These are phyloP conservation scores for Leishmania guyanensis DNA, from an alignment of 208 protist genomes.

Conservation along the genomic window DNA sequence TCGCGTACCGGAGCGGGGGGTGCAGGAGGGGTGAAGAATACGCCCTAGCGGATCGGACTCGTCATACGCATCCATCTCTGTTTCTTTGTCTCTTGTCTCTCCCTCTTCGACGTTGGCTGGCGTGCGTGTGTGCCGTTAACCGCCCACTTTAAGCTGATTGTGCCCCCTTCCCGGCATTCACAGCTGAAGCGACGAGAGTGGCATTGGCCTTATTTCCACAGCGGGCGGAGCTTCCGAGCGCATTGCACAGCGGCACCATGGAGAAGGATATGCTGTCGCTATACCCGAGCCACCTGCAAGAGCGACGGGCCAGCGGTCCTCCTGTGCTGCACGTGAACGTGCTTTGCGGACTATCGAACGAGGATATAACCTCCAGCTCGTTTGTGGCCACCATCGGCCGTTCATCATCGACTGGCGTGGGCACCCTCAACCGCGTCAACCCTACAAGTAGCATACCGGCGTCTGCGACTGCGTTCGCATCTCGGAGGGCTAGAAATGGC, in stretches of 20 bases:
- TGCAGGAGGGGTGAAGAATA: no score
- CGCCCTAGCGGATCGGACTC: not conserved
- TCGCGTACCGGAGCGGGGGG: no score
- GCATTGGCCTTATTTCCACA: not conserved
- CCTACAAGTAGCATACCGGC: not conserved
- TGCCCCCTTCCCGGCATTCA: not conserved
- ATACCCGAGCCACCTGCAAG: not conserved
- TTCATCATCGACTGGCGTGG: not conserved
- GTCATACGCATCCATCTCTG: not conserved
- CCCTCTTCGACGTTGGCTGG: not conserved
- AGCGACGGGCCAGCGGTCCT: not conserved
- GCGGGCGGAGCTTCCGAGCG: not conserved
- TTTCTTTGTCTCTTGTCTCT: not conserved
- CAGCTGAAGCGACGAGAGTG: not conserved
- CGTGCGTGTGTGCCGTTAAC: not conserved
- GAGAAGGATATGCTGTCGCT: slow-evolving; percentile 1
- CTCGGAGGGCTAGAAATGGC: not conserved
- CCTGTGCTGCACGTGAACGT: slow-evolving; percentile 26
- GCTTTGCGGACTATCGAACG: slow-evolving; percentile 3
- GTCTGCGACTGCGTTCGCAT: not conserved
- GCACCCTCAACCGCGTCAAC: not conserved
- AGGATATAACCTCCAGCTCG: not conserved
- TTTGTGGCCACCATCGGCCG: not conserved
- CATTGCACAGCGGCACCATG: not conserved
- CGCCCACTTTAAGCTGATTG: not conserved